Evolutionary conservation across 1,139 yeast species (phyloP).

Genomic region (Sugiyamaella grinbergsii): DNA sequence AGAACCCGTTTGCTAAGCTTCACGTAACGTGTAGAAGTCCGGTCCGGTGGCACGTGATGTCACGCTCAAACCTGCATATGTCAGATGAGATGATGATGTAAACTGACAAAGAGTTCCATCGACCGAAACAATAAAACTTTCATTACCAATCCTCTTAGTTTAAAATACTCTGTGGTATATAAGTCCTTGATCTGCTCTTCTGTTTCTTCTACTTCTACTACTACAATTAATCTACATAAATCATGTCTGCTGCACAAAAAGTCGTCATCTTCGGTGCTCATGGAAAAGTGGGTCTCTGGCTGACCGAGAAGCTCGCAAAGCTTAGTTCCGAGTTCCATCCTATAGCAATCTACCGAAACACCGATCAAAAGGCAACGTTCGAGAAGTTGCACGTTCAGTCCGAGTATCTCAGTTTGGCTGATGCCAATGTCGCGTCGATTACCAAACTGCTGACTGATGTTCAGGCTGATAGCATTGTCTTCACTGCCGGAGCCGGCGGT

Average conservation of each 20-base stretch:
- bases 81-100: no score
- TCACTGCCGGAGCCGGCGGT: conserved; percentile 68
- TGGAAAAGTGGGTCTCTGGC: conserved; percentile 57
- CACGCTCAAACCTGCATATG: no score
- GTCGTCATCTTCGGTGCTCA: conserved; percentile 62
- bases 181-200: not conserved
- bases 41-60: no score
- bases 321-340: conserved; percentile 42
- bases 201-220: not conserved
- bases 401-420: conserved; percentile 45
- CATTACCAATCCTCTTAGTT: no score
- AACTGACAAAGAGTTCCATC: no score
- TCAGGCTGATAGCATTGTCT: conserved; percentile 55
- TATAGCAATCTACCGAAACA: conserved; percentile 55
- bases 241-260: conserved; percentile 28
- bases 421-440: conserved; percentile 47
- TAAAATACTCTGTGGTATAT: not conserved
- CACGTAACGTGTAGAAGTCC: no score
- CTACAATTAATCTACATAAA: not conserved
- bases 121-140: no score
- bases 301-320: conserved; percentile 41
- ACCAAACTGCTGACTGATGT: conserved; percentile 47
- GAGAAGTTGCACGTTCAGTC: conserved; percentile 45
- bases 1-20: no score
- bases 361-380: conserved; percentile 49